Conservation (phyloP, 2,329 filamentous ascomycete genomes). For the Aspergillus sergii region DNA sequence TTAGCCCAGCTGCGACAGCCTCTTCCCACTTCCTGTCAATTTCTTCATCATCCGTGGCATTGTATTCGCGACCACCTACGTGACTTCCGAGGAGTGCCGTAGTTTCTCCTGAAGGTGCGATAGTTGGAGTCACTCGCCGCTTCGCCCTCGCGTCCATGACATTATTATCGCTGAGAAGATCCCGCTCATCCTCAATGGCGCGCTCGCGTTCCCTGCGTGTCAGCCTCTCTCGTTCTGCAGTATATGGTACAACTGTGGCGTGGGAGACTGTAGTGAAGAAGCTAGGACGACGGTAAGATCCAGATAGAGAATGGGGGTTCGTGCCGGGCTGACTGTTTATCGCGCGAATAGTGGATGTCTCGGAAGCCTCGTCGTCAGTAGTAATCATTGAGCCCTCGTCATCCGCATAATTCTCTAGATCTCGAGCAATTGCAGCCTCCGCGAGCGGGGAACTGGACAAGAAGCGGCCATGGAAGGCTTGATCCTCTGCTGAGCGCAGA, state of each 20-base stretch:
- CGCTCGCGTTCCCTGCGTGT: constrained; percentile 57
- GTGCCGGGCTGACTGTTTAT: constrained; percentile 39
- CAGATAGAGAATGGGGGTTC: constrained; percentile 55
- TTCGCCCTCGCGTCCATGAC: constrained; percentile 44
- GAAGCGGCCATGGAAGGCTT: constrained; percentile 49
- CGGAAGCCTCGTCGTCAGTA: constrained; percentile 43
- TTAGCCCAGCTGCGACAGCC: constrained; percentile 76
- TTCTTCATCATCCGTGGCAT: constrained; percentile 55
- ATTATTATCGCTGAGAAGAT: constrained; percentile 61
- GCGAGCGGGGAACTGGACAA: constrained; percentile 66
- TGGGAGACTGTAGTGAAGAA: constrained; percentile 73
- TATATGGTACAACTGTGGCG: constrained; percentile 65
- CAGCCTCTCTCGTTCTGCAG: constrained; percentile 47
- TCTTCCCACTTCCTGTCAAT: constrained; percentile 81
- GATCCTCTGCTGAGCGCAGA: constrained; percentile 28
- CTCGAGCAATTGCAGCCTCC: constrained; percentile 65
- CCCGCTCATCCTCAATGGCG: constrained; percentile 59
- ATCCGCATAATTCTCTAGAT: constrained; percentile 66
- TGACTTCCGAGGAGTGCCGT: constrained; percentile 51
- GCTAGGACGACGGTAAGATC: constrained; percentile 74
- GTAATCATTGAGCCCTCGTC: constrained; percentile 48
- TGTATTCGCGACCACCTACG: constrained; percentile 49
- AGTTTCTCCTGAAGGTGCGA: constrained; percentile 41
- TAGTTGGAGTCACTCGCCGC: constrained; percentile 12
- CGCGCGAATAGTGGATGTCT: constrained; percentile 46